Evolutionary conservation across 2,329 filamentous ascomycete genomes (phyloP).

Genomic region (Cytospora schulzeri): DNA sequence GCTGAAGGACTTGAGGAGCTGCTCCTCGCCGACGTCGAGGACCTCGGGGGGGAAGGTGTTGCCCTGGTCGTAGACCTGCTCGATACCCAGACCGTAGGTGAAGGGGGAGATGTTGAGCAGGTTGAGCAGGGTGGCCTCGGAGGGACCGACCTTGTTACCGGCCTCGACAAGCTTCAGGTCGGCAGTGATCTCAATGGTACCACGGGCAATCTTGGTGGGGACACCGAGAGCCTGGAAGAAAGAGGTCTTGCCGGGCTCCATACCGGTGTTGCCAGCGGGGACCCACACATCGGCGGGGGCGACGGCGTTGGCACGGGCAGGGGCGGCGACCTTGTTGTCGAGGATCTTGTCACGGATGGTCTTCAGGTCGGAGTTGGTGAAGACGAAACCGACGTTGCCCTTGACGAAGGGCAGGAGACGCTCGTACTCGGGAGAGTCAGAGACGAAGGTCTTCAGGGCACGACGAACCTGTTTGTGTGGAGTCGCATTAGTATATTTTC

Average conservation of each 20-base stretch:
- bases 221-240: constrained; percentile 99
- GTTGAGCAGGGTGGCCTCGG: constrained; percentile 98
- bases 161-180: constrained; percentile 98
- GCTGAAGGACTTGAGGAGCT: constrained; percentile 84
- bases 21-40: constrained; percentile 91
- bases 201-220: constrained; percentile 99
- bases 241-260: constrained; percentile 99
- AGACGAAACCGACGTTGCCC: constrained; percentile 99
- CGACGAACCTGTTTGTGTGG: constrained; percentile 71
- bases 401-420: constrained; percentile 93
- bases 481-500: background rate
- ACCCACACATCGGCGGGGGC: constrained; percentile 92
- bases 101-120: constrained; percentile 99
- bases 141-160: constrained; percentile 92
- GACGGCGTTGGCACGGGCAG: constrained; percentile 95
- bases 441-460: constrained; percentile 92
- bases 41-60: constrained; percentile 86
- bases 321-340: constrained; percentile 94
- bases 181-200: constrained; percentile 99
- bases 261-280: constrained; percentile 98
- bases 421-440: constrained; percentile 95
- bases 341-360: constrained; percentile 90
- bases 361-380: constrained; percentile 98
- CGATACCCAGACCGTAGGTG: constrained; percentile 97
- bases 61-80: constrained; percentile 96